Evolutionary conservation across 805 yeast genomes (phyloP).

Genomic region (Limtongozyma cylindracea): DNA sequence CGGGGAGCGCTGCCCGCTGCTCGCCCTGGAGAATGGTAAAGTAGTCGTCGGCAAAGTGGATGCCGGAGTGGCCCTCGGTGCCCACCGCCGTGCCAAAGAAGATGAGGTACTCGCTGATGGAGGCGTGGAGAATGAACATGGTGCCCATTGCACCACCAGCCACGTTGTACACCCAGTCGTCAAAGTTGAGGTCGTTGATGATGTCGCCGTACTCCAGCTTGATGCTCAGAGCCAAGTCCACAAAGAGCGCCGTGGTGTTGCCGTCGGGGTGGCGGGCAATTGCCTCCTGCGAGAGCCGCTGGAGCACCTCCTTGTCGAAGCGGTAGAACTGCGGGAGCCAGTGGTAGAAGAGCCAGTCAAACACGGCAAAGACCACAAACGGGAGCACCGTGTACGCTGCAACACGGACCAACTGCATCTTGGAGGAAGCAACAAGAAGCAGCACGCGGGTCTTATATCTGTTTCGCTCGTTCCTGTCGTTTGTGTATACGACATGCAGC

Average conservation of each 20-base stretch:
- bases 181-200: conserved; percentile 44
- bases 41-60: conserved; percentile 93
- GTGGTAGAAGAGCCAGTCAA: conserved; percentile 18
- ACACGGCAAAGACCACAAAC: conserved; percentile 7
- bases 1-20: conserved; percentile 48
- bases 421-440: too few species aligned
- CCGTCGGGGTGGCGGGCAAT: conserved; percentile 25
- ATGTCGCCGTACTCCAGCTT: conserved; percentile 38
- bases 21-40: conserved; percentile 73
- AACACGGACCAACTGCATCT: too few species aligned
- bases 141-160: conserved; percentile 99
- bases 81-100: conserved; percentile 87
- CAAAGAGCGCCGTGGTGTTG: conserved; percentile 35
- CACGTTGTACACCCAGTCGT: conserved; percentile 89
- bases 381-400: too few species aligned
- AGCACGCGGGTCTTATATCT: too few species aligned
- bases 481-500: too few species aligned
- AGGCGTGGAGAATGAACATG: conserved; percentile 88
- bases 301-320: conserved; percentile 43
- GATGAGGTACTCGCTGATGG: conserved; percentile 77
- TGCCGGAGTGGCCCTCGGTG: conserved; percentile 90
- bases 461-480: too few species aligned
- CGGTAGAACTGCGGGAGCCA: conserved; percentile 52
- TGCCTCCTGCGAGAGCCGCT: conserved; percentile 27
- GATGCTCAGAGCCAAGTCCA: conserved; percentile 22